These are phyloP conservation scores for Penicillium sp. DNA, from an alignment of 2,329 filamentous ascomycete genomes.

Conservation along the genomic window DNA sequence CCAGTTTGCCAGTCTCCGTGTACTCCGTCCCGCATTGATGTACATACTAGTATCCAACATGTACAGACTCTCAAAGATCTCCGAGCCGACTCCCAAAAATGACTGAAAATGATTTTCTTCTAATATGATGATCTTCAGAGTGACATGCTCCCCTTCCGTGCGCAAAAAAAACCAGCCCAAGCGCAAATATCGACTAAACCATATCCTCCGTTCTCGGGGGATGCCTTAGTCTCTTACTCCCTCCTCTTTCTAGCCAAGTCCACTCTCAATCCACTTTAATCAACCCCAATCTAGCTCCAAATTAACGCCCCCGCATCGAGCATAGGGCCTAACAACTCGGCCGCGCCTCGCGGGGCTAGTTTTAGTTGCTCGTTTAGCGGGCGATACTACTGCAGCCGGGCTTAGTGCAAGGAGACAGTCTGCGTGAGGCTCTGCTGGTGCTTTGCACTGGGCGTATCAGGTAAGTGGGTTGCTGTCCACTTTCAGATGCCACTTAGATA, in stretches of 20 bases:
- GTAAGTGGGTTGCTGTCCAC: not conserved
- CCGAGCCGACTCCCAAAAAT: too few relatives aligned
- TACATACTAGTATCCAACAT: not conserved
- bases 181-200: too few relatives aligned
- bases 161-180: too few relatives aligned
- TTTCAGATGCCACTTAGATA: not conserved
- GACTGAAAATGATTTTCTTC: too few relatives aligned
- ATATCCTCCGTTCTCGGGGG: too few relatives aligned
- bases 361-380: not conserved
- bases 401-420: not conserved
- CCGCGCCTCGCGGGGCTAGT: not conserved
- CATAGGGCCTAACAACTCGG: not conserved
- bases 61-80: too few relatives aligned
- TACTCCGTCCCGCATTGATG: conserved; percentile 4
- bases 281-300: not conserved
- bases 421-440: not conserved
- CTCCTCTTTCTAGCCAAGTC: not conserved
- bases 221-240: too few relatives aligned
- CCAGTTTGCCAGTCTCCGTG: conserved; percentile 6
- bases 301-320: not conserved
- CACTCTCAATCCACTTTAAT: not conserved
- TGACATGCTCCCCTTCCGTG: too few relatives aligned
- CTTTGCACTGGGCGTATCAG: not conserved
- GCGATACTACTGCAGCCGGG: not conserved
- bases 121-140: too few relatives aligned